Evolutionary conservation across 495 filamentous ascomycete species (phyloP).

Genomic region (Jackrogersella multiformis): DNA sequence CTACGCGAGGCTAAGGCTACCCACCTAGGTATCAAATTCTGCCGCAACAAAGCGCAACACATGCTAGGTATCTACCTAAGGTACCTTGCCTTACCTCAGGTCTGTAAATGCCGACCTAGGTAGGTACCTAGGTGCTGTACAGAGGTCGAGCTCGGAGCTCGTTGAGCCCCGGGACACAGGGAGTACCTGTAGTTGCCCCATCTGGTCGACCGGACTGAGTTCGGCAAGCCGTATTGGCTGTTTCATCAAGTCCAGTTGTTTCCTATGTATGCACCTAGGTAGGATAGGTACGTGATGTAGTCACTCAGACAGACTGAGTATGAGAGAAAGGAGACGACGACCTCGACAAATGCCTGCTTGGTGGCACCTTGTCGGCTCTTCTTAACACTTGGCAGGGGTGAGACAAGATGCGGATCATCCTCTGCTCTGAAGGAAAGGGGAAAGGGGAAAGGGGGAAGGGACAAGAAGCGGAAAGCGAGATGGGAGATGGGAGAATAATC

Average conservation of each 20-base stretch:
- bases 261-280: not conserved
- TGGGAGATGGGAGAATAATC: conserved; percentile 20
- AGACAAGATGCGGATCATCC: conserved; percentile 35
- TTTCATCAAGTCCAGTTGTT: conserved; percentile 11
- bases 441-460: not conserved
- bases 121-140: conserved; percentile 3
- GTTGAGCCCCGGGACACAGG: not conserved
- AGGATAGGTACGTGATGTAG: not conserved
- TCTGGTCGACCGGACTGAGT: conserved; percentile 34
- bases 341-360: conserved; percentile 12
- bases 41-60: conserved; percentile 34
- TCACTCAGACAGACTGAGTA: conserved; percentile 6
- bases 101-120: no score
- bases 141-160: conserved; percentile 17
- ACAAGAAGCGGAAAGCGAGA: not conserved
- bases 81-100: not conserved
- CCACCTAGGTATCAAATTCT: conserved; percentile 11
- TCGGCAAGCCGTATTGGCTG: conserved; percentile 34
- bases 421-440: conserved; percentile 9
- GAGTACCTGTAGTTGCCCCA: conserved; percentile 15
- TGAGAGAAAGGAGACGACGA: conserved; percentile 9
- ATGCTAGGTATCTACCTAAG: conserved; percentile 5
- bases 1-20: not conserved
- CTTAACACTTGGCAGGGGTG: conserved; percentile 35
- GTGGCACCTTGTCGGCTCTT: conserved; percentile 28